Conservation (phyloP, 2,329 filamentous ascomycete species). For the Fusarium verrucosum region DNA sequence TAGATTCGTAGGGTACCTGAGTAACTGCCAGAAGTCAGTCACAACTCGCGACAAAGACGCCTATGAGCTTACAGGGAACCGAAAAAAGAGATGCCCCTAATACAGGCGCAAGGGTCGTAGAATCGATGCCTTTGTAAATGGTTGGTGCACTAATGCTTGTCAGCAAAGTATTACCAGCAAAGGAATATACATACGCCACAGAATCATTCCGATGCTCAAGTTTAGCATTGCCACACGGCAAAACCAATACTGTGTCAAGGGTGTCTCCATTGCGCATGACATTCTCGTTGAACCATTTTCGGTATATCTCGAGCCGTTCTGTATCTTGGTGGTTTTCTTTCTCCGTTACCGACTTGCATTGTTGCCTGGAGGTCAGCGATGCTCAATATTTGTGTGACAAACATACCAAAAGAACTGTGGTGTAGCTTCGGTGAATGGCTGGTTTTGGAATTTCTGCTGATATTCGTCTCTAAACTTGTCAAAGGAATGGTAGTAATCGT, state of each 20-base stretch:
- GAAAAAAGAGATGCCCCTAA: constrained; percentile 47
- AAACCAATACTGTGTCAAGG: constrained; percentile 43
- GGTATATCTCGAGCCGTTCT: constrained; percentile 43
- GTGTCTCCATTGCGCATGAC: constrained; percentile 39
- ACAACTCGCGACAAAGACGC: not conserved
- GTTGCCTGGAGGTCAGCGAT: constrained; percentile 26
- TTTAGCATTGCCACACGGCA: constrained; percentile 40
- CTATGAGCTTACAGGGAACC: constrained; percentile 48
- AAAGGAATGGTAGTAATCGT: constrained; percentile 48
- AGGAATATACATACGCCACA: constrained; percentile 37
- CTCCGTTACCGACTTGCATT: constrained; percentile 29
- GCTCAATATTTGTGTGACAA: not conserved
- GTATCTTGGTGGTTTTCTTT: constrained; percentile 15
- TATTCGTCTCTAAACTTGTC: constrained; percentile 44
- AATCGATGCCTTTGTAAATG: constrained; percentile 39
- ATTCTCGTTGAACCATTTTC: constrained; percentile 46
- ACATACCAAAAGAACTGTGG: constrained; percentile 46
- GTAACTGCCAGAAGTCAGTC: constrained; percentile 41
- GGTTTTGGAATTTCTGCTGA: constrained; percentile 30
- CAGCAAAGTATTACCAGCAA: constrained; percentile 16
- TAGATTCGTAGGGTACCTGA: constrained; percentile 46
- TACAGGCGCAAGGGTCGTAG: constrained; percentile 43
- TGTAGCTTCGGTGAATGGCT: constrained; percentile 46
- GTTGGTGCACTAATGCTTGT: constrained; percentile 41
- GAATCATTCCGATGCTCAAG: constrained; percentile 44